These are phyloP conservation scores for Aquilaria agallochum DNA, from an alignment of 441 rosid genomes.

Conservation along the genomic window DNA sequence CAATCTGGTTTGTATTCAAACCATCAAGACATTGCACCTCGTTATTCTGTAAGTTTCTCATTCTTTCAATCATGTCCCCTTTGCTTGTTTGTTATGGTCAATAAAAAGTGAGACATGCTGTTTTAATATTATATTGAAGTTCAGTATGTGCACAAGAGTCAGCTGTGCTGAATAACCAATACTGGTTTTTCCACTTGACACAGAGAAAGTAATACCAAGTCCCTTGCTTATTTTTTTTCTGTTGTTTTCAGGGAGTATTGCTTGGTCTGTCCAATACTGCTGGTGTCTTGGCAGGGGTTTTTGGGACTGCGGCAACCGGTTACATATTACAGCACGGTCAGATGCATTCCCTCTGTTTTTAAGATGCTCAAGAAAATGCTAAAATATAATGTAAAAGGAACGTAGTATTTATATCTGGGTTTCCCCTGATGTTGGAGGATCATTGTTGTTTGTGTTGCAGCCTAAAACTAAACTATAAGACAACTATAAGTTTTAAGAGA, in stretches of 20 bases:
- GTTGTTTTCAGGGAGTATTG: conserved; percentile 61
- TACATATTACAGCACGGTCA: conserved; percentile 85
- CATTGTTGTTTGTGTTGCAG: no score
- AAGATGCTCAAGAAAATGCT: no score
- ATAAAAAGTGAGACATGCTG: not conserved
- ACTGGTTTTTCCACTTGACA: not conserved
- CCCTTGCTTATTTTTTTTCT: not conserved
- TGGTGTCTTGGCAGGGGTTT: conserved; percentile 87
- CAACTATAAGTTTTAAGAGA: no score
- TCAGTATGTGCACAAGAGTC: not conserved
- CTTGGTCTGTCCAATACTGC: conserved; percentile 93
- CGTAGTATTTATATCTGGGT: no score
- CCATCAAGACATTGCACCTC: conserved; percentile 95
- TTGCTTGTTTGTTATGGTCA: not conserved
- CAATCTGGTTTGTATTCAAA: conserved; percentile 92
- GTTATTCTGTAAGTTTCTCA: conserved; percentile 72
- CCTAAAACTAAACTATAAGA: no score
- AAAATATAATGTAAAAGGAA: no score
- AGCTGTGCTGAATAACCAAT: not conserved
- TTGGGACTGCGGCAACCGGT: conserved; percentile 97
- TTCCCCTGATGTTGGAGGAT: no score
- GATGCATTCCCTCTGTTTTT: conserved; percentile 4
- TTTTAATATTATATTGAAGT: conserved; percentile 1
- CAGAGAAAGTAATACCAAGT: not conserved
- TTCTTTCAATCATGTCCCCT: not conserved